Evolutionary conservation across 1,284 basidiomycete species (phyloP).

Genomic region (Pyrrhoderma lamaoense): DNA sequence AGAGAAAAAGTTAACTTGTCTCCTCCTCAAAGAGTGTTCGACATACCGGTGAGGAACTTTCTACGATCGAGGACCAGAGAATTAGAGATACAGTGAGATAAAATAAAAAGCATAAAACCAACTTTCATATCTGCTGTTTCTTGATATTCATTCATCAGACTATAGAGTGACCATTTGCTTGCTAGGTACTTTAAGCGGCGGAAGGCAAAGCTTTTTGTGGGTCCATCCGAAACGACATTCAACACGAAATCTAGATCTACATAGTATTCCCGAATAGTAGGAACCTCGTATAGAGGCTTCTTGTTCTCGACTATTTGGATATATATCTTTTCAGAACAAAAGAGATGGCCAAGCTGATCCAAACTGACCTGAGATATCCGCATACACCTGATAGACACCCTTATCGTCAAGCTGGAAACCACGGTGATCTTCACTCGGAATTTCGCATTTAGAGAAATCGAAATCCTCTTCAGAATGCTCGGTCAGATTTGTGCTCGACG

Average conservation of each 20-base stretch:
- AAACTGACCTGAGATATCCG: constrained; percentile 32
- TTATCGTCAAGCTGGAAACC: constrained; percentile 73
- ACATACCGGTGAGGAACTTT: constrained; percentile 65
- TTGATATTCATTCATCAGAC: constrained; percentile 88
- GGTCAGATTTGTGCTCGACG: constrained; percentile 36
- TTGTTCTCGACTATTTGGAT: constrained; percentile 29
- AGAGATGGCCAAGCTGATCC: constrained; percentile 6
- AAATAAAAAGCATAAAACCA: constrained; percentile 19
- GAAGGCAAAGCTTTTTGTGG: constrained; percentile 94
- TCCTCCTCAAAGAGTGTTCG: background rate
- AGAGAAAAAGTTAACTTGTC: background rate
- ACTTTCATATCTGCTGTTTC: constrained; percentile 97
- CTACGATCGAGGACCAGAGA: constrained; percentile 29
- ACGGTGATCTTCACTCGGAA: constrained; percentile 58
- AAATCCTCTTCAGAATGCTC: constrained; percentile 47
- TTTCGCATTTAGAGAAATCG: constrained; percentile 56
- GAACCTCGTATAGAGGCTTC: constrained; percentile 71
- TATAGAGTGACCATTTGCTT: constrained; percentile 96
- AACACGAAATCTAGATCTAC: constrained; percentile 91
- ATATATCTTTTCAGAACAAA: background rate
- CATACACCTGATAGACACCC: constrained; percentile 83
- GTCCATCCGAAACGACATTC: constrained; percentile 84
- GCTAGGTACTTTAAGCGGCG: constrained; percentile 87
- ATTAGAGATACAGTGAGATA: background rate
- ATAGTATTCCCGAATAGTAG: constrained; percentile 90